Evolutionary conservation across 2,329 filamentous ascomycete species (phyloP), one percentile per base, ranked within the genome.

Genomic region (Amylocarpus encephaloides): DNA sequence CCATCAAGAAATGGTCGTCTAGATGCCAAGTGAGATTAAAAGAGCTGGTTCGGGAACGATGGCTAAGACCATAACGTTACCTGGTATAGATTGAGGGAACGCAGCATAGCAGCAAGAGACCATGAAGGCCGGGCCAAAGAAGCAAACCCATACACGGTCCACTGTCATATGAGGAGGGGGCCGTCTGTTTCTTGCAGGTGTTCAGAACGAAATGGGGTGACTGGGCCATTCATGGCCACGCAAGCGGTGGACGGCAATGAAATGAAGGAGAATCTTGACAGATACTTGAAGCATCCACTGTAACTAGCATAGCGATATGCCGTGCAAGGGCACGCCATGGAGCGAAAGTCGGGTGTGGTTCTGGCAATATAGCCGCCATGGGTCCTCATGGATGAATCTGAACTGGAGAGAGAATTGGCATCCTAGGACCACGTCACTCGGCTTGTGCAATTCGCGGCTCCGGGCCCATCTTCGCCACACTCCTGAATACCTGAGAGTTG

Each of bases 351-450:
- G 43, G 19, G 43, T 43, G 36, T 22, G 13, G 22, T 15, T 49
- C 9, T 15, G 13, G 13, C 16, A 13, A n/a, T 36, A 51, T 48
- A 51, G 44, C 49, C 49, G 49, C 44, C 30, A 48, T 46, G 49
- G 49, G 49, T 51, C 49, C 47, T 51, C 26, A 43, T 48, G 49
- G 49, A 51, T 51, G 44, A 51, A 51, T 43, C 26, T 32, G 9
- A 32, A 38, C 36, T 43, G 19, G 38, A 12, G 18, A 19, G 26
- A 35, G 13, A 38, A n/a, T n/a, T 19, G 26, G 10, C 42, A 26
- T 42, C 26, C 19, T 29, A 42, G 40, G 40, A 26, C 40, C 40
- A 26, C 40, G 40, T 42, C 40, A 42, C 40, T 22, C 15, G 7
- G 42, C 30, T 32, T 18, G 18, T 44, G 42, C 42, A 19, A 15